Percentiles rank a stretch among this genome's conserved stretches.
Conservation (phyloP, 805 yeast genomes). For the Candida caryicola region DNA sequence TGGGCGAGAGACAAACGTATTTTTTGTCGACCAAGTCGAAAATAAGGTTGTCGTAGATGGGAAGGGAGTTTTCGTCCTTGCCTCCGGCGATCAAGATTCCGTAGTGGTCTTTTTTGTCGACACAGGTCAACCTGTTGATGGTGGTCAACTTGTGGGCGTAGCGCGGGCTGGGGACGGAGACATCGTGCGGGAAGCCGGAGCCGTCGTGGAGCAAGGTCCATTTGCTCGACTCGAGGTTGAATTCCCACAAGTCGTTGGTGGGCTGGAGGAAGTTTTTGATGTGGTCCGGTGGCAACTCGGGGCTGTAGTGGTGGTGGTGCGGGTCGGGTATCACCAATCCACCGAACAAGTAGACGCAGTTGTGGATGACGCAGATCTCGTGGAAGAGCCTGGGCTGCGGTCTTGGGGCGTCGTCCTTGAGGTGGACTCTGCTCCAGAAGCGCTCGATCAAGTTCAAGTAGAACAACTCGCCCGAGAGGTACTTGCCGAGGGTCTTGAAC, state of each 20-base stretch:
- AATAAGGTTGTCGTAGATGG: slow-evolving; percentile 32
- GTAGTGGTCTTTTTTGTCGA: slow-evolving; percentile 38
- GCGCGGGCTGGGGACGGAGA: slow-evolving; percentile 35
- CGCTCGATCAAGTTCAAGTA: slow-evolving; percentile 57
- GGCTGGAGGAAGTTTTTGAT: slow-evolving; percentile 31
- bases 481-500: slow-evolving; percentile 26
- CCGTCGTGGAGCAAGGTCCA: slow-evolving; percentile 54
- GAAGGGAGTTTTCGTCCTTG: slow-evolving; percentile 31
- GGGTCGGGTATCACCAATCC: slow-evolving; percentile 46
- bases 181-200: slow-evolving; percentile 16
- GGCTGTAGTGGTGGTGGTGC: background rate
- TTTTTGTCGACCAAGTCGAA: slow-evolving; percentile 45
- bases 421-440: slow-evolving; percentile 50
- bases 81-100: slow-evolving; percentile 60
- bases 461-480: slow-evolving; percentile 64
- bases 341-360: slow-evolving; percentile 59
- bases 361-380: slow-evolving; percentile 49
- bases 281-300: slow-evolving; percentile 1
- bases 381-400: slow-evolving; percentile 57
- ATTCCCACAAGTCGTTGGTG: slow-evolving; percentile 67
- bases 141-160: slow-evolving; percentile 53
- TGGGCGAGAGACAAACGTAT: slow-evolving; percentile 25
- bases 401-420: slow-evolving; percentile 16
- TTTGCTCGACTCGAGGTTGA: slow-evolving; percentile 47
- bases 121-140: slow-evolving; percentile 35